Evolutionary conservation across 2,329 filamentous ascomycete species (phyloP).

Genomic region (Ceratocystis colombiana): DNA sequence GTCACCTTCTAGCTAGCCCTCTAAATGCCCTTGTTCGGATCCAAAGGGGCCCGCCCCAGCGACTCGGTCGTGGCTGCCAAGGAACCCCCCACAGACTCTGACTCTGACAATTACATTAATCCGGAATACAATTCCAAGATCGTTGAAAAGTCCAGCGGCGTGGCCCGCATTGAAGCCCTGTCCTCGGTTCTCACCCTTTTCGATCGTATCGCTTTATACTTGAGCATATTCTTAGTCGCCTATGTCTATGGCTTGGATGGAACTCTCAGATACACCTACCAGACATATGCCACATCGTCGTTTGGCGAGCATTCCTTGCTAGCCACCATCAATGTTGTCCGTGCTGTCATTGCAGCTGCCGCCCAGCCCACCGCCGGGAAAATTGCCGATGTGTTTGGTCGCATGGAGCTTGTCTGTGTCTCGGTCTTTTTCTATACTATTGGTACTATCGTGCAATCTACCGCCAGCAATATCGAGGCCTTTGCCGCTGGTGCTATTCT

Average conservation of each 20-base stretch:
- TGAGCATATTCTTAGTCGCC: slow-evolving; percentile 51
- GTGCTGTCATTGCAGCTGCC: slow-evolving; percentile 49
- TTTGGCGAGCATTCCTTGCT: slow-evolving; percentile 46
- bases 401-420: slow-evolving; percentile 46
- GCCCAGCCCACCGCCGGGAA: slow-evolving; percentile 49
- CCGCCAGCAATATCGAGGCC: slow-evolving; percentile 38
- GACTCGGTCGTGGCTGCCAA: no score
- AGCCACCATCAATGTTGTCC: slow-evolving; percentile 48
- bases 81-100: background rate
- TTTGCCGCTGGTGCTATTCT: slow-evolving; percentile 50
- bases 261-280: slow-evolving; percentile 46
- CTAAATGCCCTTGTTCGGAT: background rate
- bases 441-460: slow-evolving; percentile 48
- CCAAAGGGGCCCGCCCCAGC: background rate
- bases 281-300: slow-evolving; percentile 44
- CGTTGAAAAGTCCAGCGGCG: slow-evolving; percentile 40
- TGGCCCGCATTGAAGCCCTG: slow-evolving; percentile 50
- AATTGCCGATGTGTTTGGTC: slow-evolving; percentile 54
- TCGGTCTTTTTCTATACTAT: slow-evolving; percentile 52
- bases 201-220: slow-evolving; percentile 49
- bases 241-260: slow-evolving; percentile 55
- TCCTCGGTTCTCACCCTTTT: slow-evolving; percentile 40
- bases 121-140: slow-evolving; percentile 18
- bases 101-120: slow-evolving; percentile 14
- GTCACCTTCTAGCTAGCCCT: background rate